Evolutionary conservation across 352 stramenopile species (phyloP), one percentile per base, ranked within the genome.

Genomic region (Pythium grandisporangium): DNA sequence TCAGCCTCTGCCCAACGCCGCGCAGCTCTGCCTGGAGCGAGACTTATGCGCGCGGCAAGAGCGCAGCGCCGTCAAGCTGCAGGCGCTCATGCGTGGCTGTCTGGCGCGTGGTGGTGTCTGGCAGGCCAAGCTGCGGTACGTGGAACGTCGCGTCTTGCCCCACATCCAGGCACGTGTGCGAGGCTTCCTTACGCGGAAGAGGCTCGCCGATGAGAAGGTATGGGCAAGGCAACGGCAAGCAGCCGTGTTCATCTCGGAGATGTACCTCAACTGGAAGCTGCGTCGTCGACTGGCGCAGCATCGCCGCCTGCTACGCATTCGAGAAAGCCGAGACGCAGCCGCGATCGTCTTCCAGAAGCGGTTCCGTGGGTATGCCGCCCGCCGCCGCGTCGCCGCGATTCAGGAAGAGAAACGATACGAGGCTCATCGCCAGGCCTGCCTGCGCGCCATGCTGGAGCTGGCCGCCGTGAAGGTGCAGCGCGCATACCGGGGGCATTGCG

Each of bases 41-140:
- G 79, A 95, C 27, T 58, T 49, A 2, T 58, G 60, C 4, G 32
- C 71, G 5, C 47, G 75, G 1, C 44, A 85, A 37, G 17, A 66
- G 21, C 57, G 41, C 29, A 73, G 79, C 30, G 70, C 73, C 1
- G 55, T 87, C 29, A 61, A 68, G 43, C 87, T 96, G 42, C 85
- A 96, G 42, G 70, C 71, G 6, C 58, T 82, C 4, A 91, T 93
- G 53, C 75, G 84, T 14, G 74, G 84, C 0, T 91, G 79, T 21
- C 59, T 93, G 19, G 64, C 70, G 16, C 65, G 80, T 17, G 77
- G 78, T 12, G 84, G 84, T 7, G 61, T 93, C 4, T 75, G 62
- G 61, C 61, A 80, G 34, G 70, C 76, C 23, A 85, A 80, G 23
- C 62, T 86, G 19, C 63, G 67, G 10, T 83, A 73, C 41, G 71